These are phyloP conservation scores for Hirschfeldia incana DNA, from an alignment of 345 rosid species.

Conservation along the genomic window DNA sequence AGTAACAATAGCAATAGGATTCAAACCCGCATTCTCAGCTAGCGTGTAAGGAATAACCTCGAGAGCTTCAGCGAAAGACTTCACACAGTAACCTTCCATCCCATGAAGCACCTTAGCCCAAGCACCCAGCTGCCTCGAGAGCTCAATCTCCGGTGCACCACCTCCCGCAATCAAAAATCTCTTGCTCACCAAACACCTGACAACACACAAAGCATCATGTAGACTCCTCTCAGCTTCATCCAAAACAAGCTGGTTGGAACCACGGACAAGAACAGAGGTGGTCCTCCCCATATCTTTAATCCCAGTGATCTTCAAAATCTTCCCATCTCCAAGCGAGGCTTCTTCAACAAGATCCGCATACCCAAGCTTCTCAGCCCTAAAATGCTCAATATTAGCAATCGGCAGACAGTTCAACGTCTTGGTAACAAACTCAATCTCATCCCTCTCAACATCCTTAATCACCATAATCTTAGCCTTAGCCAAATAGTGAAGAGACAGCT, in stretches of 20 bases:
- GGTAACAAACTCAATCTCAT: conserved; percentile 93
- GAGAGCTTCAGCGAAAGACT: conserved; percentile 86
- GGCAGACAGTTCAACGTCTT: conserved; percentile 96
- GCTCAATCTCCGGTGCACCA: conserved; percentile 97
- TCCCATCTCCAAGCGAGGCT: conserved; percentile 87
- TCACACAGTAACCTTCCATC: conserved; percentile 95
- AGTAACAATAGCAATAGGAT: conserved; percentile 90
- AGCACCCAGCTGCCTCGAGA: conserved; percentile 97
- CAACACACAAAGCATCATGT: conserved; percentile 94
- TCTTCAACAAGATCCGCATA: conserved; percentile 89
- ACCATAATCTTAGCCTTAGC: conserved; percentile 94
- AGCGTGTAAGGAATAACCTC: conserved; percentile 94
- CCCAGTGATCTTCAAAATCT: conserved; percentile 86
- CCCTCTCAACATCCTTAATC: conserved; percentile 92
- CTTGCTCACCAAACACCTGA: conserved; percentile 88
- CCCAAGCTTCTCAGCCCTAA: conserved; percentile 85
- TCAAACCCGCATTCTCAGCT: conserved; percentile 97
- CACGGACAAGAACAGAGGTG: conserved; percentile 84
- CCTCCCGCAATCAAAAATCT: conserved; percentile 97
- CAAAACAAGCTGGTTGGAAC: conserved; percentile 82
- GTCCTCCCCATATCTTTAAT: conserved; percentile 95
- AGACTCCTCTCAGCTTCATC: conserved; percentile 98
- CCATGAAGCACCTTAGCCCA: conserved; percentile 98
- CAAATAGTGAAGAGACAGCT: conserved; percentile 85
- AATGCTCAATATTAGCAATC: conserved; percentile 91